A percentile compares a stretch with the other conserved stretches of the same genome.
phyloP scores from a whole-genome alignment of 768 basidiomycete genomes.

The Lanmaoa rubissima region DNA sequence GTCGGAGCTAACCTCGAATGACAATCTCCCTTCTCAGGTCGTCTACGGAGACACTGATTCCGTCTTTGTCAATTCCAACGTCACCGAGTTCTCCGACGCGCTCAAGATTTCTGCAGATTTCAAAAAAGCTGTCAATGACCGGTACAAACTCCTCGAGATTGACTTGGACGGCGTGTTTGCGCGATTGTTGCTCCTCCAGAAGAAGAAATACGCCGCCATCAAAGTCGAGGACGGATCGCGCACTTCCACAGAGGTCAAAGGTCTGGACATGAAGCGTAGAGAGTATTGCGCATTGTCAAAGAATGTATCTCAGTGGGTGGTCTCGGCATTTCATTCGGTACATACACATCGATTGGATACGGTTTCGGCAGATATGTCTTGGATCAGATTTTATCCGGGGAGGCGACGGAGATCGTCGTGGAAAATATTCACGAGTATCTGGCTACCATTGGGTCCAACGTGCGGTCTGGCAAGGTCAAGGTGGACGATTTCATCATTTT shows the following conservation, averaged over 20 bases:
- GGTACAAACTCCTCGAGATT: conserved; percentile 93
- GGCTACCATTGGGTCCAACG: conserved; percentile 66
- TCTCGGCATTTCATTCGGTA: not conserved
- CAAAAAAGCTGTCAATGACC: conserved; percentile 96
- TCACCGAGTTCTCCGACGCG: conserved; percentile 83
- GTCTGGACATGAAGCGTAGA: conserved; percentile 97
- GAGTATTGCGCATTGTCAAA: conserved; percentile 94
- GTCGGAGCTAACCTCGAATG: not conserved
- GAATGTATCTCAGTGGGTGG: conserved; percentile 81
- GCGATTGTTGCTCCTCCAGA: conserved; percentile 87
- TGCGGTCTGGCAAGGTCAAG: conserved; percentile 73
- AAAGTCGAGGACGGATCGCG: conserved; percentile 84
- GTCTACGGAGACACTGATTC: conserved; percentile 99
- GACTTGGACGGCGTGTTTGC: conserved; percentile 95
- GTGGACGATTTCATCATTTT: conserved; percentile 94
- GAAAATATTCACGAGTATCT: conserved; percentile 94
- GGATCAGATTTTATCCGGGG: conserved; percentile 87
- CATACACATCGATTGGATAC: conserved; percentile 2
- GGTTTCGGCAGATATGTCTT: conserved; percentile 71
- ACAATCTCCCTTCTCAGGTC: conserved; percentile 53
- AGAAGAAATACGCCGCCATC: conserved; percentile 98
- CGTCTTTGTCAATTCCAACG: conserved; percentile 96
- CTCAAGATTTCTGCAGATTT: conserved; percentile 88
- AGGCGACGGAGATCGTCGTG: conserved; percentile 84
- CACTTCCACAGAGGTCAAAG: conserved; percentile 88